These are phyloP conservation scores for Penicillium antarcticum DNA, from an alignment of 495 filamentous ascomycete species.

Conservation along the genomic window DNA sequence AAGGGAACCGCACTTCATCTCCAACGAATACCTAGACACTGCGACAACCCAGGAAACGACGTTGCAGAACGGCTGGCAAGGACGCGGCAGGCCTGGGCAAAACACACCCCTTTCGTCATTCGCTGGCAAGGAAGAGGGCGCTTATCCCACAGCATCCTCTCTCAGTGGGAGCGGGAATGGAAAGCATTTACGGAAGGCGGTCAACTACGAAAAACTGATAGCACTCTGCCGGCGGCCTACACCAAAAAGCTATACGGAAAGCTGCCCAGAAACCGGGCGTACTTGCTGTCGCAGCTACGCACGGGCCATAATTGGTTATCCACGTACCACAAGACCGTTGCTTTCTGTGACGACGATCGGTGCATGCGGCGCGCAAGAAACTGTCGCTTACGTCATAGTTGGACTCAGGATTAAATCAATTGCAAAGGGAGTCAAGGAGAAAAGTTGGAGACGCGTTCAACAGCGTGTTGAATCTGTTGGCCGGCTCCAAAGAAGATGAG, in stretches of 20 bases:
- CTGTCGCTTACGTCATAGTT: background rate
- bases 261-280: background rate
- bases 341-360: background rate
- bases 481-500: no score
- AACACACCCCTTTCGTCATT: slow-evolving; percentile 12
- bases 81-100: slow-evolving; percentile 10
- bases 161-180: slow-evolving; percentile 1
- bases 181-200: background rate
- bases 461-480: background rate
- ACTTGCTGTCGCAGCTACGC: background rate
- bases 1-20: slow-evolving; percentile 10
- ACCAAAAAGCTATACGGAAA: background rate
- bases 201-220: background rate
- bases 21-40: slow-evolving; percentile 18
- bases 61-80: slow-evolving; percentile 8
- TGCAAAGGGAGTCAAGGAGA: background rate
- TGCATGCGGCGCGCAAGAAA: slow-evolving; percentile 4
- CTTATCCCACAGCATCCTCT: background rate
- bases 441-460: background rate
- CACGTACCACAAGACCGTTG: background rate
- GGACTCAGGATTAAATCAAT: background rate
- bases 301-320: slow-evolving; percentile 2
- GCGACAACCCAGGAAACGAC: slow-evolving; percentile 5
- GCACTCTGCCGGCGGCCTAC: background rate
- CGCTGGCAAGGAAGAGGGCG: slow-evolving; percentile 14